Evolutionary conservation across 139 green algal species (phyloP).

Genomic region (Picochlorum sp.): DNA sequence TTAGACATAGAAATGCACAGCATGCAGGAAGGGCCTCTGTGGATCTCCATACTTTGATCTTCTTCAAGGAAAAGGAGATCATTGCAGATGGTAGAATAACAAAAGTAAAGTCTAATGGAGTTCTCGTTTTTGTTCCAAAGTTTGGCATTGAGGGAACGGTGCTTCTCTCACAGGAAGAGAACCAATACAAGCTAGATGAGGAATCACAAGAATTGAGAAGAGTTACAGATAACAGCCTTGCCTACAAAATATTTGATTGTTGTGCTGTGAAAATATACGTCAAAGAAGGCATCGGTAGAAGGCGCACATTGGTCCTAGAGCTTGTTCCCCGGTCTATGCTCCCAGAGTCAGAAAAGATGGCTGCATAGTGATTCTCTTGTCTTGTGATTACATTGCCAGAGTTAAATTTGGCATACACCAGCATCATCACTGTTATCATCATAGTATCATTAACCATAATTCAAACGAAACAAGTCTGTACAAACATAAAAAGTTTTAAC

Average conservation of each 20-base stretch:
- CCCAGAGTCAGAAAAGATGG: constrained; percentile 20
- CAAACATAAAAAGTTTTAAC: background rate
- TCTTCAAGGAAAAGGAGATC: constrained; percentile 57
- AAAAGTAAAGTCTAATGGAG: constrained; percentile 49
- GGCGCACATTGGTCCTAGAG: constrained; percentile 44
- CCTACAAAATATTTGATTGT: constrained; percentile 62
- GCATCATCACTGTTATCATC: background rate
- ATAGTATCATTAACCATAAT: constrained; percentile 46
- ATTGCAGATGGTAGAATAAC: constrained; percentile 68
- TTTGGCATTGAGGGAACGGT: constrained; percentile 94
- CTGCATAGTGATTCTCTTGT: constrained; percentile 1
- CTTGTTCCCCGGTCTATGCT: constrained; percentile 41
- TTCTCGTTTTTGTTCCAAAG: constrained; percentile 94
- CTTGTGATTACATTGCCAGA: background rate
- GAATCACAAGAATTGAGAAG: constrained; percentile 15
- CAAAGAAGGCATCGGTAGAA: constrained; percentile 42
- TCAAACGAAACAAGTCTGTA: constrained; percentile 69
- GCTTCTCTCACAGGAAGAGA: constrained; percentile 21
- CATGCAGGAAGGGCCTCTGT: constrained; percentile 79
- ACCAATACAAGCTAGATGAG: constrained; percentile 14
- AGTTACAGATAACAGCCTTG: constrained; percentile 3
- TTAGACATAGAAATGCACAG: constrained; percentile 84
- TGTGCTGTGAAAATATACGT: constrained; percentile 59
- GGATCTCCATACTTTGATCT: constrained; percentile 96
- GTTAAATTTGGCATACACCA: background rate